Conservation (phyloP, 2,329 filamentous ascomycete species). For the Fusarium torulosum region DNA sequence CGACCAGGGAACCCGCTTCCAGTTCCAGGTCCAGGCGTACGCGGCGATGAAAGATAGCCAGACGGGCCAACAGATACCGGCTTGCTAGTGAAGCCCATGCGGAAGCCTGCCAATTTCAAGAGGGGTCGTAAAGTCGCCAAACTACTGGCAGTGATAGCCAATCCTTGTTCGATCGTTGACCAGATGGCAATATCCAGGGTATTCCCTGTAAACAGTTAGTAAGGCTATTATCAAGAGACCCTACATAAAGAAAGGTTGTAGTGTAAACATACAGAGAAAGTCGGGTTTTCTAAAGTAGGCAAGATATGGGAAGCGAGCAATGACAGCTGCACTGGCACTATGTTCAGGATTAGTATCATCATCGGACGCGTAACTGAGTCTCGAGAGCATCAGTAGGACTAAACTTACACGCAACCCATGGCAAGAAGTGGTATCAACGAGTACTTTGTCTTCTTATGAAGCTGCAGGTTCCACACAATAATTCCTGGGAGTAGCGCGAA, state of each 20-base stretch:
- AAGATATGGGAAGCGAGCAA: constrained; percentile 55
- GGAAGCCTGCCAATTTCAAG: constrained; percentile 41
- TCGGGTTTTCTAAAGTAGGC: constrained; percentile 52
- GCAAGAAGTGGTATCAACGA: constrained; percentile 64
- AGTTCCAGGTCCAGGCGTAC: constrained; percentile 37
- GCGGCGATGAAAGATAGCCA: constrained; percentile 8
- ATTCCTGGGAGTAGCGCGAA: constrained; percentile 63
- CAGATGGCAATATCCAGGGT: constrained; percentile 59
- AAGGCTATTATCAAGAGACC: neutral
- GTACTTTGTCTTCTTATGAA: constrained; percentile 62
- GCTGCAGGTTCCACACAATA: constrained; percentile 65
- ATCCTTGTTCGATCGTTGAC: constrained; percentile 59
- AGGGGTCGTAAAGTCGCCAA: constrained; percentile 59
- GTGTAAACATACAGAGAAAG: constrained; percentile 53
- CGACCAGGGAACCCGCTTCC: constrained; percentile 11
- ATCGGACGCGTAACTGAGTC: fast-evolving
- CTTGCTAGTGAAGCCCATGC: constrained; percentile 34
- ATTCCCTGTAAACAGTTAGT: constrained; percentile 41
- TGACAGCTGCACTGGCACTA: constrained; percentile 57
- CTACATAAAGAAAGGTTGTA: fast-evolving
- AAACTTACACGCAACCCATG: constrained; percentile 63
- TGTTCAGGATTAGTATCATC: neutral
- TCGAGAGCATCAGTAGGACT: too few species aligned
- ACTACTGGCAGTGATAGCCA: constrained; percentile 60
- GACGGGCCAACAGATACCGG: constrained; percentile 26